Conservation (phyloP, 2,329 filamentous ascomycete species). For the Penicillium sp. region DNA sequence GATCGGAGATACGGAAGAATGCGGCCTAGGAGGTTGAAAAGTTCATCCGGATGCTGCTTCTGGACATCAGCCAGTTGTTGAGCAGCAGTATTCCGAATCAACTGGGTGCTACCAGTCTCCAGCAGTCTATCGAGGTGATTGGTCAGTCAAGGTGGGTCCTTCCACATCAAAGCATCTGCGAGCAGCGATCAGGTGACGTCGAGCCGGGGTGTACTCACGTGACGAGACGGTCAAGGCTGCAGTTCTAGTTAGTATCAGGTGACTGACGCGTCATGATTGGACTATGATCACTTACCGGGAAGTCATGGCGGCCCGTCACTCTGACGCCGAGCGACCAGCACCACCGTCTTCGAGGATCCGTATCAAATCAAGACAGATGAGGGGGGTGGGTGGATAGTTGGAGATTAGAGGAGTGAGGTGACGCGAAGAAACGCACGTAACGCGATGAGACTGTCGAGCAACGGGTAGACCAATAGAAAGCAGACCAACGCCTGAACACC, state of each 20-base stretch:
- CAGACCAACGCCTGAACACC: constrained; percentile 17
- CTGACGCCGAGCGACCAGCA: constrained; percentile 19
- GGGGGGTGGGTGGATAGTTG: too few relatives aligned
- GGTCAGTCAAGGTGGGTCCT: constrained; percentile 16
- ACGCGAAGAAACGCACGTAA: constrained; percentile 11
- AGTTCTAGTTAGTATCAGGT: constrained; percentile 30
- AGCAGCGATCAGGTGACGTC: not conserved
- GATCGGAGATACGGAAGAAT: constrained; percentile 94
- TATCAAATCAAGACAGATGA: too few relatives aligned
- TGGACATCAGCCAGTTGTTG: constrained; percentile 97
- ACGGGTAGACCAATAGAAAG: constrained; percentile 5
- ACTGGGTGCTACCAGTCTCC: constrained; percentile 91
- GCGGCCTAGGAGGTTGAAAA: constrained; percentile 88
- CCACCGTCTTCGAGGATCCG: constrained; percentile 1
- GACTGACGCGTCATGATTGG: constrained; percentile 22
- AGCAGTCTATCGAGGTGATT: constrained; percentile 60
- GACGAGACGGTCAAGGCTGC: constrained; percentile 75
- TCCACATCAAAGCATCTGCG: not conserved
- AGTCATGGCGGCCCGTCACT: constrained; percentile 34
- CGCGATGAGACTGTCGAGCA: constrained; percentile 5
- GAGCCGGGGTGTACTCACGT: constrained; percentile 57
- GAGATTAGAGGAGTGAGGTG: constrained; percentile 1
- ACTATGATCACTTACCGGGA: constrained; percentile 33
- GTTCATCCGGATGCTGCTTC: constrained; percentile 93
- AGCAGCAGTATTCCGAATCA: constrained; percentile 95